Conservation (phyloP, 345 rosid genomes). For the Eucalyptus fibrosa region DNA sequence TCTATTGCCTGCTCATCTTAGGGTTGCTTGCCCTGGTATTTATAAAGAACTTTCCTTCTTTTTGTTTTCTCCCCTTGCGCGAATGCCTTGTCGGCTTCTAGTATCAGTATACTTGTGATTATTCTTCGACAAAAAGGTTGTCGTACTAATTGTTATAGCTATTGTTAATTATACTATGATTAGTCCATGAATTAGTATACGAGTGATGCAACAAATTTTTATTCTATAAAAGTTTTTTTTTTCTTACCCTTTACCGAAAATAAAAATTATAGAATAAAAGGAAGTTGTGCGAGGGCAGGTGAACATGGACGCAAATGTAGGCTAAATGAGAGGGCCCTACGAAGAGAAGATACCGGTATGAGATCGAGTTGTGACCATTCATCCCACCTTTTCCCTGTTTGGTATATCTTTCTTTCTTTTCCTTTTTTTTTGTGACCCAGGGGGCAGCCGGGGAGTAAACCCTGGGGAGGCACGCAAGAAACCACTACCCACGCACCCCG, state of each 20-base stretch:
- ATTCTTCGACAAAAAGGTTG: neutral
- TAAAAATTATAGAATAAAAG: neutral
- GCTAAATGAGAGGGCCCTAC: neutral
- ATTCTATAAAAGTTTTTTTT: neutral
- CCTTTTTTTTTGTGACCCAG: too few species aligned
- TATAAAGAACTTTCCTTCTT: neutral
- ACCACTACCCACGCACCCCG: too few species aligned
- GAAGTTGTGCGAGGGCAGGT: neutral
- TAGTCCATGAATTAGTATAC: neutral
- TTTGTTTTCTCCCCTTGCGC: neutral
- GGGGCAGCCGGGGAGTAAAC: too few species aligned
- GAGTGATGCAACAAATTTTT: neutral
- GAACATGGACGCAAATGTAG: neutral
- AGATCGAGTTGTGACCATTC: neutral
- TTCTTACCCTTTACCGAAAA: too few species aligned
- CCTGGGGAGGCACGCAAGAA: too few species aligned
- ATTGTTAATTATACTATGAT: neutral
- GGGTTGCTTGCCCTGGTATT: neutral
- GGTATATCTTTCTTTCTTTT: neutral
- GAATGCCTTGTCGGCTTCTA: neutral
- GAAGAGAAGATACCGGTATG: neutral
- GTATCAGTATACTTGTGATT: neutral
- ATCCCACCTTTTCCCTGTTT: neutral
- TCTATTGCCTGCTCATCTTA: neutral
- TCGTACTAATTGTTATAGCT: neutral